These are phyloP conservation scores for Crithidia fasciculata DNA, from an alignment of 208 protist species.

Conservation along the genomic window DNA sequence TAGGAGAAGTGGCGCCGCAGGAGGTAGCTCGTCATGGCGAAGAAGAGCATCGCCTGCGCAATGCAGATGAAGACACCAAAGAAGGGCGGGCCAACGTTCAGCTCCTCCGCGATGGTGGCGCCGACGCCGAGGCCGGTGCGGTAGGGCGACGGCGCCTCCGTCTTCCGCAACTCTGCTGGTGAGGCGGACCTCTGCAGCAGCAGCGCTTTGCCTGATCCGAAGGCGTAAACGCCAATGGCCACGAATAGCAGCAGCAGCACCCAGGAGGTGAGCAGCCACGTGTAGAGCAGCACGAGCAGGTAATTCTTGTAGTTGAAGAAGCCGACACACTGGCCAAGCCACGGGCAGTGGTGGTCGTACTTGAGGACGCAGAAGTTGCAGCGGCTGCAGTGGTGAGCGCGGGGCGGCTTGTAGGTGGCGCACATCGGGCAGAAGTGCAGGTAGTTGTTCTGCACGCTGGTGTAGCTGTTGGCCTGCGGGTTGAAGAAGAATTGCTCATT, in stretches of 20 bases:
- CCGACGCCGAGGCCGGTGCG: constrained; percentile 37
- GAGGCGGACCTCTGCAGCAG: background rate
- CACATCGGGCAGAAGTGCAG: constrained; percentile 86
- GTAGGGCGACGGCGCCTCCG: background rate
- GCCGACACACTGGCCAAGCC: constrained; percentile 92
- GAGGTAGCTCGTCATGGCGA: constrained; percentile 72
- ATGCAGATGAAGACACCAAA: constrained; percentile 84
- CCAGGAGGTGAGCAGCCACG: constrained; percentile 76
- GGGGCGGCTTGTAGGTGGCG: constrained; percentile 83
- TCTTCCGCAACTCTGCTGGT: background rate
- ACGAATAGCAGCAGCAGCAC: constrained; percentile 55
- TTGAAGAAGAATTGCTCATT: constrained; percentile 71
- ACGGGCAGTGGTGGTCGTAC: constrained; percentile 95
- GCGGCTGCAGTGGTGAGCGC: constrained; percentile 89
- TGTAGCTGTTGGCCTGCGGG: constrained; percentile 59
- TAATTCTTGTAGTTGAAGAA: constrained; percentile 94
- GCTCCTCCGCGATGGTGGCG: constrained; percentile 40
- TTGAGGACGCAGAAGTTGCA: constrained; percentile 90
- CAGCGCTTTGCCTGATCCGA: constrained; percentile 5
- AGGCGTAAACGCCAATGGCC: constrained; percentile 36
- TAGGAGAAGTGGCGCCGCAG: constrained; percentile 70
- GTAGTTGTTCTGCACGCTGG: constrained; percentile 61
- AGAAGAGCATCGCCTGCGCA: constrained; percentile 66
- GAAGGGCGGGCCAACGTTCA: constrained; percentile 70
- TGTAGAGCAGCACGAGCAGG: constrained; percentile 82